These are phyloP conservation scores for Favolaschia claudopus DNA, from an alignment of 768 basidiomycete species.

Conservation along the genomic window DNA sequence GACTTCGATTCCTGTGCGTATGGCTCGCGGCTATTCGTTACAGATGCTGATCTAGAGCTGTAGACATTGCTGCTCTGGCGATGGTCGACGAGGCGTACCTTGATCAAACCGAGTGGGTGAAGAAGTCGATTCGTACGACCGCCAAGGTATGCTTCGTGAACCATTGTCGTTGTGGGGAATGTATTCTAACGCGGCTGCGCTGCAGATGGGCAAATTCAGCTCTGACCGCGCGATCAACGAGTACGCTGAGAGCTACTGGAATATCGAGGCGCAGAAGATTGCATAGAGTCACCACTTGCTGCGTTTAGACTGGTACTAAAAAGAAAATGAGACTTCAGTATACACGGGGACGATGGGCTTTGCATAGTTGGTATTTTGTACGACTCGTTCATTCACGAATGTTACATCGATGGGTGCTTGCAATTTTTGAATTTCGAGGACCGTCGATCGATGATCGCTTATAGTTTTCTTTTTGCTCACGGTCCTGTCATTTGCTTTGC, in stretches of 20 bases:
- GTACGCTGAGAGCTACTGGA: constrained; percentile 91
- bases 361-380: no score
- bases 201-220: constrained; percentile 95
- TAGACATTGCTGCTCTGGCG: constrained; percentile 82
- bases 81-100: constrained; percentile 92
- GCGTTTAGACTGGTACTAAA: no score
- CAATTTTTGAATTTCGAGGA: no score
- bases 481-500: no score
- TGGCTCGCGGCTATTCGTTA: neutral
- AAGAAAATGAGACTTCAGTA: neutral
- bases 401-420: no score
- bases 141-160: constrained; percentile 60
- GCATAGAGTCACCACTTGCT: constrained; percentile 18
- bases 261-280: constrained; percentile 57
- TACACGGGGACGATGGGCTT: neutral
- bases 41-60: no score
- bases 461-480: no score
- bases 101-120: constrained; percentile 88
- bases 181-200: neutral
- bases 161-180: no score
- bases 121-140: constrained; percentile 87
- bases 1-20: constrained; percentile 91
- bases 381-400: no score
- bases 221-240: constrained; percentile 92
- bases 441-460: no score